Evolutionary conservation across 768 basidiomycete genomes (phyloP), one percentile per base, ranked within the genome.

Genomic region (Ephemerocybe angulata): DNA sequence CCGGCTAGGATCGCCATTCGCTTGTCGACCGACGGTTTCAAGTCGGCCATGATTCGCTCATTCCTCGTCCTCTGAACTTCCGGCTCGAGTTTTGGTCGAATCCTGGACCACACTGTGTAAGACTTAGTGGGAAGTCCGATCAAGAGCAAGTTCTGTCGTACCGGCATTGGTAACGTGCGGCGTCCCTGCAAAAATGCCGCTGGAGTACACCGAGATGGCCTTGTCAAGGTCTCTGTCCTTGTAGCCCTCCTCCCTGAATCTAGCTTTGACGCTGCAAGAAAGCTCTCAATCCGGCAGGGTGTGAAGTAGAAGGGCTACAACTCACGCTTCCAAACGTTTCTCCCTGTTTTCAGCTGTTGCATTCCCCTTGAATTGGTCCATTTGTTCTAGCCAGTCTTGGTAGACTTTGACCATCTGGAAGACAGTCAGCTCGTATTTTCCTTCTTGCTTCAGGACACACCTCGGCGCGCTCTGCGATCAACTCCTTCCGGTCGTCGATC

Each of bases 401-500:
- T 50, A 50, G 4, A 8, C 15, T 4, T 1, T 12, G 17, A 25
- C 50, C 60, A 21, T 57, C 56, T 6, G 53, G n/a, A n/a, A 37
- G 3, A 44, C 12, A 28, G 55, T 53, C 22, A 40, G 10, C 3
- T 59, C 60, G 2, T 50, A 46, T 7, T 2, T 17, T 3, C 30
- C 13, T 6, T 15, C 1, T 2, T 38, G 12, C 55, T 41, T 38
- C n/a, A n/a, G n/a, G n/a, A n/a, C n/a, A n/a, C n/a, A 67, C 58
- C 4, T 38, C 22, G 6, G 44, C 38, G 15, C 65, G 62, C 3
- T 58, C 33, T 10, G 54, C 54, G 10, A 47, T 62, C 44, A 70
- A 70, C 8, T 65, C 62, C 11, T 65, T 57, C 19, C 70, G 33
- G 17, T 58, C 60, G 33, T 67, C 55, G 13, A 65, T 56, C 0